Percentiles rank a stretch among this genome's conserved stretches.
Evolutionary conservation across 2,329 filamentous ascomycete species (phyloP).

Genomic region (Colletotrichum sp.): DNA sequence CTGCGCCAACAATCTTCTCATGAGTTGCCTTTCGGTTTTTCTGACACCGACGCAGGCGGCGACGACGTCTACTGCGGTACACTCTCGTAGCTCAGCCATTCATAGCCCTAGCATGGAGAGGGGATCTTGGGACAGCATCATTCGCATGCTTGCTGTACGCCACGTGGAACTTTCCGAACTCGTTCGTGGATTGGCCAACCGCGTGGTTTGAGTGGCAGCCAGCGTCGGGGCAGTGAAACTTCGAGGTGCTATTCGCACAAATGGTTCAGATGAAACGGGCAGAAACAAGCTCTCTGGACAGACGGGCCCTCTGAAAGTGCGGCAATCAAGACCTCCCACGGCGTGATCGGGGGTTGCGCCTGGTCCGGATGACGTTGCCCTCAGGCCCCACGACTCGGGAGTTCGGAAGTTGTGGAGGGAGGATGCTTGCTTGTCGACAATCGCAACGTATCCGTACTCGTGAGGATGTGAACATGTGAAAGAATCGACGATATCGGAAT

Average conservation of each 20-base stretch:
- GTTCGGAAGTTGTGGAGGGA: not conserved
- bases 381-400: not conserved
- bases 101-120: not conserved
- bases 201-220: not conserved
- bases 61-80: not conserved
- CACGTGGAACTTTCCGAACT: not conserved
- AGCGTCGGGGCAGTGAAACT: slow-evolving; percentile 5
- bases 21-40: not conserved
- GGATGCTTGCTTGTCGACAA: not conserved
- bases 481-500: not conserved
- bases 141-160: not conserved
- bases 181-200: not conserved
- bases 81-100: not conserved
- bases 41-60: not conserved
- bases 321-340: not conserved
- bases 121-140: not conserved
- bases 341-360: not conserved
- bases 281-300: not conserved
- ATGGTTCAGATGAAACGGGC: slow-evolving; percentile 13
- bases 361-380: not conserved
- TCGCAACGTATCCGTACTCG: slow-evolving; percentile 9
- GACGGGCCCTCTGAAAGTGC: not conserved
- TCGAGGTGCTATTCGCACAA: not conserved
- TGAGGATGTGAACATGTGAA: not conserved
- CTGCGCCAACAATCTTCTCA: not conserved